Evolutionary conservation across 2,329 filamentous ascomycete genomes (phyloP), one percentile per base, ranked within the genome.

Genomic region (Aspergillus chevalieri): DNA sequence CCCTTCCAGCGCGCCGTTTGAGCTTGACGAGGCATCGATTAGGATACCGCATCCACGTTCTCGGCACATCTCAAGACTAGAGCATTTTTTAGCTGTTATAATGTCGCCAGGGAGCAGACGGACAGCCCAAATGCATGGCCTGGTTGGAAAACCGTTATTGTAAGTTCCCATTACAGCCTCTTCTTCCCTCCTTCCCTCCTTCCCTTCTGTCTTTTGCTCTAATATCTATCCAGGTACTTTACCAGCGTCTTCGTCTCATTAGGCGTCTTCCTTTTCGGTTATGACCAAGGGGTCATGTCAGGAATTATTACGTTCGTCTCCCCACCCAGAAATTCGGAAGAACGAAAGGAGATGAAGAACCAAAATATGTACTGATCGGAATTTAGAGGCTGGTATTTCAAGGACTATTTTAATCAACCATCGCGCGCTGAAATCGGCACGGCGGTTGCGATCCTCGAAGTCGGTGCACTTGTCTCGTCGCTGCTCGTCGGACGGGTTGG

Each of bases 361-460:
- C 5, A 8, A 21, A 19, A 12, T 3, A 21, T 21, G 15, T 41
- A 19, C 17, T 41, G 38, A 41, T 22, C 3, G 17, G 17, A 2
- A 9, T 10, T 21, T 48, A 96, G 91, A 50, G 91, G 91, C 55
- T 79, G 83, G 8, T 87, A 86, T 69, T 98, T 98, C 68, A 88
- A 85, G 68, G 83, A 91, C 66, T 95, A 95, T 69, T 97, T 98
- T 72, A 78, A 91, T 62, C 84, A 97, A 61, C 93, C 93, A 17
- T 86, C 88, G 21, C 82, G 82, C 60, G 89, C 90, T 43, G 83
- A 95, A 67, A 85, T 98, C 51, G 93, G 92, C 52, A 97, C 91
- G 24, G 97, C 97, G 86, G 93, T 98, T 50, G 92, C 93, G 57
- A 97, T 98, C 61, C 80, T 98, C 51, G 92, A 96, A 73, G 77